Conservation (phyloP, 495 filamentous ascomycete genomes). For the Penicillium bovifimosum region DNA sequence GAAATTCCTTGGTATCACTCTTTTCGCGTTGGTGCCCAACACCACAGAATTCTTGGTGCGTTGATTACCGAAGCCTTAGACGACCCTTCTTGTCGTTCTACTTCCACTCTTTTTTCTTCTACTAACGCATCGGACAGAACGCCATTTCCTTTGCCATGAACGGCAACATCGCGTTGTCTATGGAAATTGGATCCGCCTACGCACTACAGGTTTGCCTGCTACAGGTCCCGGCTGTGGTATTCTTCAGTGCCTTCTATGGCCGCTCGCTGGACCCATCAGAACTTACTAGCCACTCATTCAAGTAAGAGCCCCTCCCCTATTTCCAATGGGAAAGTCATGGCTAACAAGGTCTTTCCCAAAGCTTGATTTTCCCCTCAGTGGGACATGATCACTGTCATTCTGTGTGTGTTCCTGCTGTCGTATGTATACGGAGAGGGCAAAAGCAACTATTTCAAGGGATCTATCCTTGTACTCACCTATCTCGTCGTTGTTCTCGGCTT, state of each 20-base stretch:
- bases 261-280: slow-evolving; percentile 49
- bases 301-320: slow-evolving; percentile 35
- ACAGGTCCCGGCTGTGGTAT: slow-evolving; percentile 87
- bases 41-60: slow-evolving; percentile 95
- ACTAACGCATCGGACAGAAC: slow-evolving; percentile 58
- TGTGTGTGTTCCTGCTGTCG: slow-evolving; percentile 94
- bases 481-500: slow-evolving; percentile 89
- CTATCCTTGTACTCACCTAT: slow-evolving; percentile 89
- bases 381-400: slow-evolving; percentile 97
- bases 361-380: slow-evolving; percentile 94
- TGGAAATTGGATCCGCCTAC: slow-evolving; percentile 98
- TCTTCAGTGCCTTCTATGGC: slow-evolving; percentile 71
- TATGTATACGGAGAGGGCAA: slow-evolving; percentile 99
- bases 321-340: background rate
- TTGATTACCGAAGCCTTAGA: background rate
- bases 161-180: slow-evolving; percentile 97
- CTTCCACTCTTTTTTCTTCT: background rate
- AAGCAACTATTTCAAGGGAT: slow-evolving; percentile 67
- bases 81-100: background rate
- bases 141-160: slow-evolving; percentile 99
- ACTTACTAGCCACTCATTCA: slow-evolving; percentile 74
- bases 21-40: slow-evolving; percentile 96
- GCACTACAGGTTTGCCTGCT: slow-evolving; percentile 96
- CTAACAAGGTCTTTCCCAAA: slow-evolving; percentile 26
- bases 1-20: slow-evolving; percentile 95